A percentile compares a stretch with the other conserved stretches of the same genome.
phyloP scores from a whole-genome alignment of 768 basidiomycete genomes.

The Russula sp. region DNA sequence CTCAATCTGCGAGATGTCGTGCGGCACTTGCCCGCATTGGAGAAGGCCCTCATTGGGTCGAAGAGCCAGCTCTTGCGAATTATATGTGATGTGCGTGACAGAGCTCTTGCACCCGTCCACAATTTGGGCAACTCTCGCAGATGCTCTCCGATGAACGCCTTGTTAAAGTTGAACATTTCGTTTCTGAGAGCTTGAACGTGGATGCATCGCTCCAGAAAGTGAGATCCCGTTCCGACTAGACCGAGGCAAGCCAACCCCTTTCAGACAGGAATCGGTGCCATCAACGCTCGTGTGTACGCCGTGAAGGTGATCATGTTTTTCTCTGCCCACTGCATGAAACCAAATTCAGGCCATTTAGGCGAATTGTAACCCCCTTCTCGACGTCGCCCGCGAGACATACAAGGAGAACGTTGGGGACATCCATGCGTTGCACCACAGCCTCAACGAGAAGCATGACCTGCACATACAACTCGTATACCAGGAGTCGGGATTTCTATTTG shows the following conservation, averaged over 20 bases:
- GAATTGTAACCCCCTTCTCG: slow-evolving; percentile 75
- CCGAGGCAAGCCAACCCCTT: not conserved
- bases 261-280: slow-evolving; percentile 64
- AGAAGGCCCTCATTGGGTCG: slow-evolving; percentile 53
- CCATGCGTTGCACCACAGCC: slow-evolving; percentile 51
- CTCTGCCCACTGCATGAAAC: not conserved
- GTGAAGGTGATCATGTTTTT: slow-evolving; percentile 48
- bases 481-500: slow-evolving; percentile 68
- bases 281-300: slow-evolving; percentile 84
- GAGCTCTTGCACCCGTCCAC: not conserved
- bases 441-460: slow-evolving; percentile 58
- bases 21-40: slow-evolving; percentile 56
- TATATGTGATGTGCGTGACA: slow-evolving; percentile 47
- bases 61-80: slow-evolving; percentile 56
- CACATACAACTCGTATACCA: slow-evolving; percentile 66
- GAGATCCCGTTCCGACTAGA: not conserved
- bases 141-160: slow-evolving; percentile 74
- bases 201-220: slow-evolving; percentile 59
- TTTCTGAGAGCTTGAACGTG: slow-evolving; percentile 68
- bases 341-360: slow-evolving; percentile 38
- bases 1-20: slow-evolving; percentile 72
- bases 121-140: slow-evolving; percentile 31
- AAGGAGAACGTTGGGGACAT: slow-evolving; percentile 92
- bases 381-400: slow-evolving; percentile 92
- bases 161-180: slow-evolving; percentile 50